Evolutionary conservation across 2,329 filamentous ascomycete genomes (phyloP).

Genomic region (Emericellopsis atlantica): DNA sequence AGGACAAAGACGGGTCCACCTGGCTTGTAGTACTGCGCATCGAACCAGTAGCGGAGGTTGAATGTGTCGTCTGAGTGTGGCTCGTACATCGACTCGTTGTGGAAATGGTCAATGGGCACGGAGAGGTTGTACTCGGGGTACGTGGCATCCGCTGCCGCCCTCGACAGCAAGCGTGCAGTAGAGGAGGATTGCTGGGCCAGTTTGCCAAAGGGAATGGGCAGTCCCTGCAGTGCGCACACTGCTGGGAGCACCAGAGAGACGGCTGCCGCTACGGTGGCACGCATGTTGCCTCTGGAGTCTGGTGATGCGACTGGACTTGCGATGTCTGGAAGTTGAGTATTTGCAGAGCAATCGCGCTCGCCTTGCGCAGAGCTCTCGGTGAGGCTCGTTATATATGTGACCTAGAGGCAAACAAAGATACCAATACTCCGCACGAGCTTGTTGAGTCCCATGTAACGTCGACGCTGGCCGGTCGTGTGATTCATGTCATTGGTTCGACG

Average conservation of each 20-base stretch:
- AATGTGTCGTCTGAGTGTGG: conserved; percentile 61
- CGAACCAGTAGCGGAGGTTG: conserved; percentile 71
- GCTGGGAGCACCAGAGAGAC: neutral
- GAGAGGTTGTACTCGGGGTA: conserved; percentile 15
- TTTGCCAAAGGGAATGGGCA: conserved; percentile 1
- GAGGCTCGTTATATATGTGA: neutral
- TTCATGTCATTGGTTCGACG: neutral
- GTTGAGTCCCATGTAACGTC: neutral
- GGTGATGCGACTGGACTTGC: neutral
- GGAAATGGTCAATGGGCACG: conserved; percentile 67
- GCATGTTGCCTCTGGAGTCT: neutral
- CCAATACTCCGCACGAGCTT: neutral
- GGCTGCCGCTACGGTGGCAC: neutral
- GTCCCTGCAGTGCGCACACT: neutral
- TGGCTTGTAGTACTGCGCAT: conserved; percentile 58
- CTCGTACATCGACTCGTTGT: conserved; percentile 65
- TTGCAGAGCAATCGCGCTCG: neutral
- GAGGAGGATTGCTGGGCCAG: neutral
- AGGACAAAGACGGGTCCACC: conserved; percentile 76
- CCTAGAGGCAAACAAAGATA: too few relatives aligned
- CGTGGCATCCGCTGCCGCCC: neutral
- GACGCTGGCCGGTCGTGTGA: neutral
- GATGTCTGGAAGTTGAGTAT: neutral
- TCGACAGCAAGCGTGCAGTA: too few relatives aligned
- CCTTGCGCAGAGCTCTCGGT: neutral